Conservation (phyloP, 306 rosid genomes). For the Quercus agrifolia region DNA sequence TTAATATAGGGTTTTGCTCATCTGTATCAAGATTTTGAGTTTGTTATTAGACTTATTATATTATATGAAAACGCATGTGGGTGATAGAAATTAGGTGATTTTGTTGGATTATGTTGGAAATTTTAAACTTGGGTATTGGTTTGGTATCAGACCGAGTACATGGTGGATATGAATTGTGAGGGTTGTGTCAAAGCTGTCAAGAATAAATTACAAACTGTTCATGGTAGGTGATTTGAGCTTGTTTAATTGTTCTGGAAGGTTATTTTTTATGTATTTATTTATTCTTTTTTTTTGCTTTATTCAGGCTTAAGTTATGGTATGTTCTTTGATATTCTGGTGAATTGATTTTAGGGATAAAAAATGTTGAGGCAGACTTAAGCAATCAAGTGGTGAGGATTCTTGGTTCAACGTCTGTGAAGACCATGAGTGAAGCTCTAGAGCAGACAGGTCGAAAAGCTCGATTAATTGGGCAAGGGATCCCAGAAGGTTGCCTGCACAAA, state of each 20-base stretch:
- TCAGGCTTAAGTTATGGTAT: not conserved
- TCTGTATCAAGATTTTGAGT: not conserved
- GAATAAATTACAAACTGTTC: conserved; percentile 56
- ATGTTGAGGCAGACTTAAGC: conserved; percentile 72
- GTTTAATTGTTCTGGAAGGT: not conserved
- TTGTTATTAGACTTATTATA: not conserved
- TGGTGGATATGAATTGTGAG: conserved; percentile 96
- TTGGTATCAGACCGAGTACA: conserved; percentile 71
- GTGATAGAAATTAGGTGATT: not conserved
- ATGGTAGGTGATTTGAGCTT: conserved; percentile 46
- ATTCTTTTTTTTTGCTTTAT: not conserved
- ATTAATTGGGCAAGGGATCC: conserved; percentile 89
- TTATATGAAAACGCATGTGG: not conserved
- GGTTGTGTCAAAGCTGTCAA: conserved; percentile 86
- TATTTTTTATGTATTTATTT: not conserved
- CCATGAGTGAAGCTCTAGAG: conserved; percentile 86
- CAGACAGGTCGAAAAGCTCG: conserved; percentile 81
- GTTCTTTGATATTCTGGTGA: not conserved
- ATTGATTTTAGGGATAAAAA: conserved; percentile 61
- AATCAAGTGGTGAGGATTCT: conserved; percentile 86
- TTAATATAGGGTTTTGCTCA: not conserved
- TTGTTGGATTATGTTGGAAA: not conserved
- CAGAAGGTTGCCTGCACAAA: conserved; percentile 52
- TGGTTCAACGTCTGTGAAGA: conserved; percentile 78
- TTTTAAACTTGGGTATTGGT: conserved; percentile 13